These are phyloP conservation scores for Violaceomyces palustris DNA, from an alignment of 1,284 basidiomycete species.

Conservation along the genomic window DNA sequence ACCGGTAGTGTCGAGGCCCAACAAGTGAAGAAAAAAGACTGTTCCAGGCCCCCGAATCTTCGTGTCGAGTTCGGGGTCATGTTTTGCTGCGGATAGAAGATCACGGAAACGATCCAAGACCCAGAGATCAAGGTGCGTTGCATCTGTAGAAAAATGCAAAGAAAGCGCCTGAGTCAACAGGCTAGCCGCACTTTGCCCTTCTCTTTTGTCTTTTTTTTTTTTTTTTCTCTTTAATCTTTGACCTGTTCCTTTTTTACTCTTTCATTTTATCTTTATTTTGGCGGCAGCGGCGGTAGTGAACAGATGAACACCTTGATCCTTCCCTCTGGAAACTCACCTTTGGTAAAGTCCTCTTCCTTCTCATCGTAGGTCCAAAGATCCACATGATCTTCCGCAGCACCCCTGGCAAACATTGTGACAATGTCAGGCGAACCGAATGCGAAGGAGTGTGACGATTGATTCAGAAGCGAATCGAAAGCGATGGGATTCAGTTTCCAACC, in stretches of 20 bases:
- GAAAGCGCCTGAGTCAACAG: no score
- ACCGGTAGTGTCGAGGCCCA: constrained; percentile 81
- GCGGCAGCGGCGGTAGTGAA: no score
- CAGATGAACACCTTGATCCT: no score
- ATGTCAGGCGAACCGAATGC: constrained; percentile 87
- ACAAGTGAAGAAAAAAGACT: constrained; percentile 77
- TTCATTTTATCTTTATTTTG: no score
- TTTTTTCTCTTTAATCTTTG: no score
- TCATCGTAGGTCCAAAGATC: constrained; percentile 73
- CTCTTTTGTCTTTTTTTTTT: no score
- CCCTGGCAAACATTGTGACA: constrained; percentile 77
- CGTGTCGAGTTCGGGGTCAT: constrained; percentile 54
- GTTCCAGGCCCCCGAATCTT: constrained; percentile 59
- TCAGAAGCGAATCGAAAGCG: constrained; percentile 83
- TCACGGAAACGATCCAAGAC: constrained; percentile 65
- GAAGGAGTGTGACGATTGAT: constrained; percentile 72
- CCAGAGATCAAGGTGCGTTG: constrained; percentile 73
- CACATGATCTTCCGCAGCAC: constrained; percentile 65
- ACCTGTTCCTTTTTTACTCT: neutral
- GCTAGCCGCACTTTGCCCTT: no score
- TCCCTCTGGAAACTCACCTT: no score
- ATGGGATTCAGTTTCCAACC: constrained; percentile 88
- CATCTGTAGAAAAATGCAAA: no score
- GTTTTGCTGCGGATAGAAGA: constrained; percentile 51
- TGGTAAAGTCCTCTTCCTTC: constrained; percentile 60